Base-by-base conservation (phyloP, 164 flowering plant species). In the Sedum album region DNA sequence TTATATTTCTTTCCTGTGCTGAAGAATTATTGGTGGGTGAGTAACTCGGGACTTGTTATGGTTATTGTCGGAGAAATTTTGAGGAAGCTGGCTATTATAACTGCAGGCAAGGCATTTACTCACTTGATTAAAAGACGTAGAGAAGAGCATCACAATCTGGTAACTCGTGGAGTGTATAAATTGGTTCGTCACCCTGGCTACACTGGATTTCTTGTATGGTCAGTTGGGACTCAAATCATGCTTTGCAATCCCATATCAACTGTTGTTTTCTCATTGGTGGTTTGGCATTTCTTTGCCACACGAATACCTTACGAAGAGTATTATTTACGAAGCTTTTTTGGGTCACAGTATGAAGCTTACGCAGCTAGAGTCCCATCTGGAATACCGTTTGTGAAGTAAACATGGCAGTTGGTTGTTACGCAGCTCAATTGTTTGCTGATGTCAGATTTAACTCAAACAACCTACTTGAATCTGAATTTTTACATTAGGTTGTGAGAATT, bases 271-370 rank as follows among this genome's bases (percentile, higher is more conserved):
- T 71, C 87, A 6, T 14, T 85, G 64, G 88, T 88, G 42, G 83
- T 84, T 60, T 94, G 97, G 96, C 68, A 68, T 28, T 94, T 91
- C 76, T 94, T 94, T 73, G 76, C 84, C 0, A 68, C 65, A 28
- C 72, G 97, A 35, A 90, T 94, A 75, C 91, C 86, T 35, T 91
- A 91, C 76, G 99, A 94, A 73, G 99, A 94, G 85, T 83, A 66
- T 68, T 91, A 81, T 80, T 77, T 94, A 86, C 84, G 79, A 79
- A 87, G 82, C 75, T 94, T 90, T 78, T 94, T 94, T 73, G 97
- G 97, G 30, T 60, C 79, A 2, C 75, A 82, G 63, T 90, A 91
- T 63, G 90, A 76, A 31, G 89, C 76, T 18, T 94, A 91, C 81
- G 85, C 96, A 9, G 62, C 51, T 30, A 72, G 73, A 49, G 89